phyloP scores from a whole-genome alignment of 1,139 yeast genomes.

The Scheffersomyces illinoinensis region DNA sequence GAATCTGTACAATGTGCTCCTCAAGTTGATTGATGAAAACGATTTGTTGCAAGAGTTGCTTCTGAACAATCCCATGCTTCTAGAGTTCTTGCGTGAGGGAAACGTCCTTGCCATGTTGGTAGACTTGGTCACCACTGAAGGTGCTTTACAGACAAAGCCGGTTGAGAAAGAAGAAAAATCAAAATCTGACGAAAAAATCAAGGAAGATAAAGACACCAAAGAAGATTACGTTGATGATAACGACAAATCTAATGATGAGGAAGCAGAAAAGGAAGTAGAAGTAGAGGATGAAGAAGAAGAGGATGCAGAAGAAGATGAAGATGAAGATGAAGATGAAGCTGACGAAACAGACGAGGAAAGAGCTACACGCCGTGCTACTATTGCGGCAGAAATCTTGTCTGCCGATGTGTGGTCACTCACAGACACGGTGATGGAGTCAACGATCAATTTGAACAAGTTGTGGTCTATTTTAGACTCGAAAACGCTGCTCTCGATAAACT shows the following conservation, averaged over 20 bases:
- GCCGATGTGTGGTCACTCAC: conserved; percentile 96
- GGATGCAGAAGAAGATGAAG: conserved; percentile 15
- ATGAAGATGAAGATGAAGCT: conserved; percentile 23
- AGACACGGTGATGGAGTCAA: conserved; percentile 83
- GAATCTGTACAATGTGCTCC: conserved; percentile 39
- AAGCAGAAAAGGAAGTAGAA: conserved; percentile 15
- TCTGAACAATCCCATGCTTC: conserved; percentile 77
- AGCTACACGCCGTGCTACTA: conserved; percentile 71
- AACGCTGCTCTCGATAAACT: conserved; percentile 64
- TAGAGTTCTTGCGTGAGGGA: conserved; percentile 80
- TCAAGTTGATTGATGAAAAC: conserved; percentile 78
- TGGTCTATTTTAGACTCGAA: conserved; percentile 74
- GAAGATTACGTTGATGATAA: conserved; percentile 6
- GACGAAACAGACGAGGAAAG: conserved; percentile 50
- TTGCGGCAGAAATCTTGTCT: conserved; percentile 87
- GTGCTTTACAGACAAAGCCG: conserved; percentile 14
- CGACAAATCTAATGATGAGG: conserved; percentile 11
- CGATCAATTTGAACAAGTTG: conserved; percentile 61
- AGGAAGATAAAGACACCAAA: conserved; percentile 3
- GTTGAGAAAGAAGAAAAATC: conserved; percentile 6
- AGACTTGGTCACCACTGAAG: conserved; percentile 60
- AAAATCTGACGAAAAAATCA: conserved; percentile 1
- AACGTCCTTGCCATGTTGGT: conserved; percentile 66
- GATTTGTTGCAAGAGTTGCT: conserved; percentile 83
- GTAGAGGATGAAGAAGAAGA: conserved; percentile 33